Evolutionary conservation across 1,139 yeast genomes (phyloP), one percentile per base, ranked within the genome.

Genomic region (Sugiyamaella xylanicola): DNA sequence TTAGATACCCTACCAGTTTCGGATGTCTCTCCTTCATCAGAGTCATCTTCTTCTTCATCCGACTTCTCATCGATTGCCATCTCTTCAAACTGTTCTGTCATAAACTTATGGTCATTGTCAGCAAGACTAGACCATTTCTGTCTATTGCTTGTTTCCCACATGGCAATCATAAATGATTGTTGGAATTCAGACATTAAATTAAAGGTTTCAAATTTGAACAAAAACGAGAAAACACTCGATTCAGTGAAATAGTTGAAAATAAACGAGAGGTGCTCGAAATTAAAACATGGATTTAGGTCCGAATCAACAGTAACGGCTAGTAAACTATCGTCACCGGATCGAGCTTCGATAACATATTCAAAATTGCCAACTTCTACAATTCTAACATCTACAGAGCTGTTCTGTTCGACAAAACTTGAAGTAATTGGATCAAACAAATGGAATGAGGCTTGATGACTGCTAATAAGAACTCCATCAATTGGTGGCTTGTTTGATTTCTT

Each of bases 261-360:
- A 63, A 90, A 87, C 0, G 88, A 78, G 9, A 70, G 61, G 35
- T 79, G 77, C 39, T 80, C 84, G 57, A 75, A 78, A 64, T 85
- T 83, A 67, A 88, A 86, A 13, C 81, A 77, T 0, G 95, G 91
- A 63, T 81, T 84, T 73, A 87, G 74, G 36, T 78, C 77, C 8
- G 81, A 76, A 16, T 73, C 67, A 22, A 88, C 66, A 1, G 68
- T 64, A 3, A 79, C 72, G 2, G 81, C 83, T 17, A 86, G 67
- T 39, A 74, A 57, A 4, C 68, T 64, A 2, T 60, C 55, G 15
- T 63, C 65, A 4, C 63, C 54, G 17, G 43, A 32, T 4, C 55
- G 47, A 53, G 85, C 73, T 9, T 79, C 78, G 20, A 52, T 19
- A 11, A 81, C 76, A 64, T 76, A 87, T 36, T 77, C 73, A 77